phyloP scores from a whole-genome alignment of 2,329 filamentous ascomycete species.

The Nigrospora oryzae region DNA sequence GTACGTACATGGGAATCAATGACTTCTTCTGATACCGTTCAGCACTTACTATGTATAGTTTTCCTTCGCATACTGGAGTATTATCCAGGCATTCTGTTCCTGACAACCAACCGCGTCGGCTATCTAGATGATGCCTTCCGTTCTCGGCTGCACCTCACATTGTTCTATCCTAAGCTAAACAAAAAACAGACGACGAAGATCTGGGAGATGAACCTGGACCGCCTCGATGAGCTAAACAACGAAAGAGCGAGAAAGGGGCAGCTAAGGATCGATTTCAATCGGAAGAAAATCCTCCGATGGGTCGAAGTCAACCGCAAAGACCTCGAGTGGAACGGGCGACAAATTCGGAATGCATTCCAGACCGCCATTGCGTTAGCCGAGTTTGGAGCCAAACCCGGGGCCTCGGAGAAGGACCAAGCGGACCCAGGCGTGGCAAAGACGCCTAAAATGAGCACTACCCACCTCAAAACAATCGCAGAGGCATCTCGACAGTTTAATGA shows the following conservation, averaged over 20 bases:
- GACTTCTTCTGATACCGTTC: too few species aligned
- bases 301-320: background rate
- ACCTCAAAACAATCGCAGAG: too few species aligned
- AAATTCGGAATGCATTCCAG: conserved; percentile 5
- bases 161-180: conserved; percentile 17
- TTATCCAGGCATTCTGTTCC: conserved; percentile 25
- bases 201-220: background rate
- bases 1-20: too few species aligned
- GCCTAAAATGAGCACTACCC: too few species aligned
- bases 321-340: conserved; percentile 3
- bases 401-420: too few species aligned
- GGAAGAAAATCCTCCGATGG: background rate
- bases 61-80: conserved; percentile 11
- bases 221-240: conserved; percentile 9
- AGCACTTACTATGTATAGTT: background rate
- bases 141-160: conserved; percentile 17
- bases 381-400: background rate
- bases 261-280: background rate
- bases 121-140: conserved; percentile 16
- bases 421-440: too few species aligned
- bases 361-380: conserved; percentile 3
- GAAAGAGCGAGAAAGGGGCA: background rate
- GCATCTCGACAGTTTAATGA: too few species aligned
- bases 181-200: background rate
- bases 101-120: conserved; percentile 25